These are phyloP conservation scores for Exophiala sp. DNA, from an alignment of 2,329 filamentous ascomycete genomes.

Conservation along the genomic window DNA sequence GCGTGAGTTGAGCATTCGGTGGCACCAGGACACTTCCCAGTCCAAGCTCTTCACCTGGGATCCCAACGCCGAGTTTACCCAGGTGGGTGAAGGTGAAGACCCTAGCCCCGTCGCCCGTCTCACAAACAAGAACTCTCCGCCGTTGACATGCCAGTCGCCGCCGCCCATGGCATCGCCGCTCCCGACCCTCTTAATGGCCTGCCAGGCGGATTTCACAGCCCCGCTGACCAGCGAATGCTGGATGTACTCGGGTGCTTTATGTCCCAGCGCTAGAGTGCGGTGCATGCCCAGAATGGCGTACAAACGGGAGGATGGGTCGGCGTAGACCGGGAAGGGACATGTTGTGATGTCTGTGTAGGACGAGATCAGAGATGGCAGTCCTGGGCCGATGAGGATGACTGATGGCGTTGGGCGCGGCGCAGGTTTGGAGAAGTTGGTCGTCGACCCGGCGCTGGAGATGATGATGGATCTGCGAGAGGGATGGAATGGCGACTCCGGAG, in stretches of 20 bases:
- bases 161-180: conserved; percentile 56
- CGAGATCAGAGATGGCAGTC: conserved; percentile 60
- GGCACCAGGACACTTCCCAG: conserved; percentile 68
- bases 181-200: conserved; percentile 55
- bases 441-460: conserved; percentile 31
- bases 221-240: conserved; percentile 44
- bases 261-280: conserved; percentile 56
- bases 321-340: conserved; percentile 70
- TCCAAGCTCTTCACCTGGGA: not conserved
- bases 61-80: not conserved
- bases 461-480: conserved; percentile 46
- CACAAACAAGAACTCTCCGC: conserved; percentile 75
- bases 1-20: conserved; percentile 71
- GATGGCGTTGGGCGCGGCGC: conserved; percentile 36
- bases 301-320: conserved; percentile 63
- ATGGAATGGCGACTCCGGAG: conserved; percentile 17
- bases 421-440: conserved; percentile 15
- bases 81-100: conserved; percentile 31
- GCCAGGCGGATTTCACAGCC: conserved; percentile 48
- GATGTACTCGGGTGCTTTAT: conserved; percentile 59
- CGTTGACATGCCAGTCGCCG: conserved; percentile 63
- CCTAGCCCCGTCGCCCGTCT: conserved; percentile 5
- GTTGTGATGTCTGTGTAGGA: conserved; percentile 57
- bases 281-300: conserved; percentile 65
- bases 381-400: conserved; percentile 67